A percentile compares a stretch with the other conserved stretches of the same genome.
Conservation (phyloP, 257 asterid genomes). For the Scutellaria galericulata region DNA sequence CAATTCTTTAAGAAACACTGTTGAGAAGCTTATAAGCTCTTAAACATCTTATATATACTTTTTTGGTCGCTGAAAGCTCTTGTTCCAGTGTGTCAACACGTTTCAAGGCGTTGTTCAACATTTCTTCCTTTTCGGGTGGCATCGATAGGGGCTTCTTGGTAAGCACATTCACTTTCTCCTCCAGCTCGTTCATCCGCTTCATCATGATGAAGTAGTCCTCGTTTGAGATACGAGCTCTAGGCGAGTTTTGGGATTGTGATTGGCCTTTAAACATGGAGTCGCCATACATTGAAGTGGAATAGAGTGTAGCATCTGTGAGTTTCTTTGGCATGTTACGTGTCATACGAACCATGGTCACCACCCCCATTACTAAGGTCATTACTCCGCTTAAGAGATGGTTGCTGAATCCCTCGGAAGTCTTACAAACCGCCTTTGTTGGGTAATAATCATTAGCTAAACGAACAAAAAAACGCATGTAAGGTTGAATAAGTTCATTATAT, state of each 20-base stretch:
- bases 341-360: slow-evolving; percentile 81
- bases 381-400: slow-evolving; percentile 68
- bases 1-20: too few relatives aligned
- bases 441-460: slow-evolving; percentile 36
- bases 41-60: slow-evolving; percentile 38
- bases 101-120: slow-evolving; percentile 65
- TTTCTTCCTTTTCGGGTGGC: slow-evolving; percentile 86
- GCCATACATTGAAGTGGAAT: slow-evolving; percentile 56
- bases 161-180: slow-evolving; percentile 68
- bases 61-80: slow-evolving; percentile 71
- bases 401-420: slow-evolving; percentile 48
- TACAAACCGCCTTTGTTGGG: slow-evolving; percentile 41
- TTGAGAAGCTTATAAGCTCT: too few relatives aligned
- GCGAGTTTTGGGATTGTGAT: slow-evolving; percentile 27
- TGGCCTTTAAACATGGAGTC: slow-evolving; percentile 50
- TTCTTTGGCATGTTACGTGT: slow-evolving; percentile 86
- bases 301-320: slow-evolving; percentile 74
- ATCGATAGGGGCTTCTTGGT: slow-evolving; percentile 59
- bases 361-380: slow-evolving; percentile 80
- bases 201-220: slow-evolving; percentile 76
- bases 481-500: background rate
- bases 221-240: slow-evolving; percentile 49
- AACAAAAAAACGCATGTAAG: slow-evolving; percentile 14
- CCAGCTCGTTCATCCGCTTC: slow-evolving; percentile 86
- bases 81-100: slow-evolving; percentile 73